Base-by-base conservation (phyloP, 139 green algal genomes). In the Micromonas pusilla region DNA sequence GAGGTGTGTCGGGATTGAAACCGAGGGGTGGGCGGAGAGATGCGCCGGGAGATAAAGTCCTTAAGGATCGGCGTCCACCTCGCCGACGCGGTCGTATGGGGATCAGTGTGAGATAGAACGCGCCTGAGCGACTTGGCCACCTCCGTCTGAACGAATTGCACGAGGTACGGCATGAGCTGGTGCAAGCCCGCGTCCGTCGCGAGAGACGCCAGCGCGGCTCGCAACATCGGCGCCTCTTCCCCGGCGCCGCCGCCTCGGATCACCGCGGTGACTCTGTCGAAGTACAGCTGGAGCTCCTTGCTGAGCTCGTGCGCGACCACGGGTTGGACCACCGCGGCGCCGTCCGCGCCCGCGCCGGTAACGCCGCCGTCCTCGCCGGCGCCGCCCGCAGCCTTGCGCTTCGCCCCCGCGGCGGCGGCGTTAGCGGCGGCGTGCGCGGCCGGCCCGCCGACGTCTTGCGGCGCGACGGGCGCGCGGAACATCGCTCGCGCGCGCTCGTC, bases 151-250 rank as follows among this genome's bases (percentile, higher is more conserved):
- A 97, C 80, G 53, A 91, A 88, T 54, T 93, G 82, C n/a, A 68
- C 79, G 21, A 97, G 88, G 84, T 96, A 95, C 2, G 92, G 92
- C n/a, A 86, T 71, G 67, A 97, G 84, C 26, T 89, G 88, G 64
- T 94, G 87, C 64, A 97, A 77, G 25, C 92, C 91, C 74, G 83
- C 80, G 66, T 95, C 90, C 0, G 79, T 80, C 4, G 84, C 76
- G 25, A 96, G 54, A 70, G 81, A 90, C n/a, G 23, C 28, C 26
- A 86, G 57, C 33, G 68, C 83, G 28, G 78, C 33, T 2, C 19
- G 5, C 32, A 87, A 57, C 32, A 87, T 36, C 32, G 39, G 6
- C 16, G 2, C 23, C 28, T 75, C 34, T 21, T n/a, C 65, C 19
- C 52, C 62, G 3, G 16, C 72, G 1, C 52, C 54, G 1, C 25